These are phyloP conservation scores for Breynia disticha DNA, from an alignment of 441 rosid genomes.

Conservation along the genomic window DNA sequence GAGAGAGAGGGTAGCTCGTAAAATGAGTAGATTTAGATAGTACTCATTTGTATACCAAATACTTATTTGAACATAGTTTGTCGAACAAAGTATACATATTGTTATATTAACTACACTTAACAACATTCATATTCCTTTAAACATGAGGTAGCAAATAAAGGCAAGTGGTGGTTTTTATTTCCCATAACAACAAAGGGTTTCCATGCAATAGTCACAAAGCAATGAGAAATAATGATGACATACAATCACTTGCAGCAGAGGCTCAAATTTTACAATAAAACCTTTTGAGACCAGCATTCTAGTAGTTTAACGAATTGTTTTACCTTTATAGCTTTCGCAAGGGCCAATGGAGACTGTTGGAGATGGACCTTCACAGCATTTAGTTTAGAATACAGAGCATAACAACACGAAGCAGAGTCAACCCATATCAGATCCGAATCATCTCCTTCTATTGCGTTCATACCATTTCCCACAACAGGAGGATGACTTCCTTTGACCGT, in stretches of 20 bases:
- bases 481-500: conserved; percentile 11
- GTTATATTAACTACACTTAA: too few relatives aligned
- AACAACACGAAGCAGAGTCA: conserved; percentile 83
- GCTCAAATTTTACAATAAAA: too few relatives aligned
- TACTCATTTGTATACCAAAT: too few relatives aligned
- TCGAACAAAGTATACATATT: too few relatives aligned
- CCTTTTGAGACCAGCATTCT: not conserved
- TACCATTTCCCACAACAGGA: conserved; percentile 16
- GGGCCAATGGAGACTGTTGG: conserved; percentile 84
- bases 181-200: too few relatives aligned
- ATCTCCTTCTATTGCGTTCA: conserved; percentile 20
- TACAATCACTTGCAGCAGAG: too few relatives aligned
- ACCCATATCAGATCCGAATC: conserved; percentile 51
- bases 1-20: not conserved
- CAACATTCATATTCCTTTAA: not conserved
- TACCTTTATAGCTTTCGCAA: conserved; percentile 93
- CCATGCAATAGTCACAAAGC: too few relatives aligned
- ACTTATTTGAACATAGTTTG: too few relatives aligned
- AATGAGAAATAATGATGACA: too few relatives aligned
- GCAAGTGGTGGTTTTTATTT: too few relatives aligned
- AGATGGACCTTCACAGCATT: conserved; percentile 56
- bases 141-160: not conserved
- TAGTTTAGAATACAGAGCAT: conserved; percentile 76
- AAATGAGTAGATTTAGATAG: too few relatives aligned
- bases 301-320: not conserved